Percentiles rank a stretch among this genome's conserved stretches.
Evolutionary conservation across 108 stramenopile genomes (phyloP).

Genomic region (Tribonema minus): DNA sequence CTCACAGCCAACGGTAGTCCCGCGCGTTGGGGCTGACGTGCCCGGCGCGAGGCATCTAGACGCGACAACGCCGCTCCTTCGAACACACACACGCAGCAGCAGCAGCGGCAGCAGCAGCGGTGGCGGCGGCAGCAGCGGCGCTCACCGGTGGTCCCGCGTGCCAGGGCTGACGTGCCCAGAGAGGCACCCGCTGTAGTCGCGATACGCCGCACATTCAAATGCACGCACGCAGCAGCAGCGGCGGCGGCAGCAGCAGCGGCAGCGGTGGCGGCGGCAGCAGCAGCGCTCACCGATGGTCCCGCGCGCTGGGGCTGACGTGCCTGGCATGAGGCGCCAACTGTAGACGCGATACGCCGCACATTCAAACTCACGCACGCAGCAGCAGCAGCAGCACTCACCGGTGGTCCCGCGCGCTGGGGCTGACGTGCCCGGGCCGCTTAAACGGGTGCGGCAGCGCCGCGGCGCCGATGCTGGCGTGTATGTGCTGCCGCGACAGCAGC

Average conservation of each 20-base stretch:
- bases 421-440: constrained; percentile 71
- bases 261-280: no score
- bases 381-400: background rate
- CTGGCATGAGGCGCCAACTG: no score
- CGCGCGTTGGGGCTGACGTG: no score
- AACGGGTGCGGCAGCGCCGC: constrained; percentile 86
- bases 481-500: constrained; percentile 63
- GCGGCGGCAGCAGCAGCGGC: no score
- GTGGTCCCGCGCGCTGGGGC: constrained; percentile 59
- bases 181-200: constrained; percentile 64
- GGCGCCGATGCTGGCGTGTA: constrained; percentile 70
- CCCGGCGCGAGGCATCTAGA: no score
- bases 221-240: constrained; percentile 78
- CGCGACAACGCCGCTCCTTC: no score
- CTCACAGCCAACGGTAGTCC: no score
- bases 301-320: no score
- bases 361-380: background rate
- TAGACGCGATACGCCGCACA: no score
- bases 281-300: no score
- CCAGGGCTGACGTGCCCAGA: constrained; percentile 64
- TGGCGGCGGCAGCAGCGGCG: no score
- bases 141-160: constrained; percentile 50
- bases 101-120: background rate
- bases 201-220: constrained; percentile 77
- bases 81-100: background rate